A percentile compares a stretch with the other conserved stretches of the same genome.
These are phyloP conservation scores for Acer saccharum DNA, from an alignment of 345 rosid genomes.

Conservation along the genomic window DNA sequence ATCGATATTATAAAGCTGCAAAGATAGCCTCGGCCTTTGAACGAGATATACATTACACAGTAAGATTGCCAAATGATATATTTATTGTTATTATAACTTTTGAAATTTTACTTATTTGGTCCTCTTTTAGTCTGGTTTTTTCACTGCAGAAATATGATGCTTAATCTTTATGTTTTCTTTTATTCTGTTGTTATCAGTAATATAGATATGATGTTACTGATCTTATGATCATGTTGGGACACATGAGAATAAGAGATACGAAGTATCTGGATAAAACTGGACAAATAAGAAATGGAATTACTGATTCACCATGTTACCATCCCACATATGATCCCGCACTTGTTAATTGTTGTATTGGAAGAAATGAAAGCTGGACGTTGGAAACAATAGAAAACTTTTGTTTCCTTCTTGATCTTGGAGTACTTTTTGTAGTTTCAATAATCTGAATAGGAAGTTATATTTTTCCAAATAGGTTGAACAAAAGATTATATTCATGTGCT, in stretches of 20 bases:
- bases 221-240: background rate
- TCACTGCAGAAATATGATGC: background rate
- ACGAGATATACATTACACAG: conserved; percentile 93
- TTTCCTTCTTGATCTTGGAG: background rate
- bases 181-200: conserved; percentile 1
- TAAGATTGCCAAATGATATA: conserved; percentile 31
- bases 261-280: background rate
- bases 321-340: background rate
- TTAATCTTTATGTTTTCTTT: conserved; percentile 6
- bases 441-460: background rate
- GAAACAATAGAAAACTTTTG: background rate
- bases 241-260: background rate
- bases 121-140: background rate
- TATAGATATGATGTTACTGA: background rate
- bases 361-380: background rate
- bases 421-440: background rate
- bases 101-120: background rate
- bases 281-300: background rate
- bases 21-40: conserved; percentile 87
- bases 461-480: conserved; percentile 8
- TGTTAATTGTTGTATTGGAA: background rate
- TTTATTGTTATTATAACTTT: background rate
- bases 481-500: conserved; percentile 14
- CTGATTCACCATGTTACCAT: background rate
- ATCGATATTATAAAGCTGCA: conserved; percentile 89